These are phyloP conservation scores for Biscogniauxia sp. DNA, from an alignment of 2,329 filamentous ascomycete genomes.

Conservation along the genomic window DNA sequence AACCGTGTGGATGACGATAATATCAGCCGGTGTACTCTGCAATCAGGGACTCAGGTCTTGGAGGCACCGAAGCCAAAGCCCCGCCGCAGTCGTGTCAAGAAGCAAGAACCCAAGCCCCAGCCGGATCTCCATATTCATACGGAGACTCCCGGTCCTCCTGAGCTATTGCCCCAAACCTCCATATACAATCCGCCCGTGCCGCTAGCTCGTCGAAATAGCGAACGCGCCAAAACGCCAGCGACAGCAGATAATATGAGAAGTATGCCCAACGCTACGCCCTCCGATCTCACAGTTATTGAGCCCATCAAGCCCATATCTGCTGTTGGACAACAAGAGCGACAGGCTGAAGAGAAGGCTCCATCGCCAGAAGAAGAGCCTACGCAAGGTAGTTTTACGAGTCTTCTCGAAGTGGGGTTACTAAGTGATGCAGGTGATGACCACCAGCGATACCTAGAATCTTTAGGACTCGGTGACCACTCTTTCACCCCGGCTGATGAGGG, in stretches of 20 bases:
- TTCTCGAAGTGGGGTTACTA: slow-evolving; percentile 19
- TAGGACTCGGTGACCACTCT: slow-evolving; percentile 14
- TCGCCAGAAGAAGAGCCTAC: slow-evolving; percentile 11
- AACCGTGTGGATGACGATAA: slow-evolving; percentile 59
- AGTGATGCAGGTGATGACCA: slow-evolving; percentile 20
- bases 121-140: slow-evolving; percentile 38
- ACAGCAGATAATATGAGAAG: not conserved
- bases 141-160: slow-evolving; percentile 43
- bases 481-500: slow-evolving; percentile 17
- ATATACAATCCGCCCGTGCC: slow-evolving; percentile 39
- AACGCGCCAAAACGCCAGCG: slow-evolving; percentile 5
- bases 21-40: slow-evolving; percentile 41
- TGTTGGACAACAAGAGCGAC: slow-evolving; percentile 9
- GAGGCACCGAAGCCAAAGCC: slow-evolving; percentile 34
- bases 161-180: slow-evolving; percentile 41
- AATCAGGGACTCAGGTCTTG: slow-evolving; percentile 29
- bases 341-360: slow-evolving; percentile 9
- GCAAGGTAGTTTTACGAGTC: slow-evolving; percentile 16
- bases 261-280: not conserved
- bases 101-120: slow-evolving; percentile 25
- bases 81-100: slow-evolving; percentile 30
- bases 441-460: slow-evolving; percentile 16
- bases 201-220: slow-evolving; percentile 11
- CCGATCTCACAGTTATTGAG: not conserved
- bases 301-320: not conserved